Evolutionary conservation across 768 basidiomycete species (phyloP).

Genomic region (Mycena venus): DNA sequence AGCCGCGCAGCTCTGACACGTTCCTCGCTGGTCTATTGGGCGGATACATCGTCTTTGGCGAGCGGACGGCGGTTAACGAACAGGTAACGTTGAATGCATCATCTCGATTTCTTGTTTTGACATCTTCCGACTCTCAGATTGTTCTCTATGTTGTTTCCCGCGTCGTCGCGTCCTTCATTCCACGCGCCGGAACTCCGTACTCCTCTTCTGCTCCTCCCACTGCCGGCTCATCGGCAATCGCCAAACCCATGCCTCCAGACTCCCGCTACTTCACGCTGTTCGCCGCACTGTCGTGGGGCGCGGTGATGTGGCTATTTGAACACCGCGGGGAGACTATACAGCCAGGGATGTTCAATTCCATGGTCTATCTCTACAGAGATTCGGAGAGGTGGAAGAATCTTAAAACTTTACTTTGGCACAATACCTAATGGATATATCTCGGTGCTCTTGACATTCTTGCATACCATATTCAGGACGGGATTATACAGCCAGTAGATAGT

Average conservation of each 20-base stretch:
- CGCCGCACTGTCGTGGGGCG: constrained; percentile 92
- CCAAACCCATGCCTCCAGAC: constrained; percentile 86
- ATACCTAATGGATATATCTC: constrained; percentile 44
- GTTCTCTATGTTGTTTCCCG: constrained; percentile 97
- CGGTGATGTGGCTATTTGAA: constrained; percentile 97
- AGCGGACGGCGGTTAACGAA: constrained; percentile 90
- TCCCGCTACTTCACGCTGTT: constrained; percentile 88
- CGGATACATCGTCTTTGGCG: constrained; percentile 90
- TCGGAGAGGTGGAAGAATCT: constrained; percentile 89
- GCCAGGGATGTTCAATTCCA: constrained; percentile 96
- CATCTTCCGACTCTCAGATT: constrained; percentile 66
- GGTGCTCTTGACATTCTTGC: not conserved
- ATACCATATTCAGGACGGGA: not conserved
- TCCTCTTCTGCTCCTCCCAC: constrained; percentile 58
- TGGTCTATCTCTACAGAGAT: constrained; percentile 96
- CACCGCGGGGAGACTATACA: constrained; percentile 92
- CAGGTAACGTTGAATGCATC: constrained; percentile 68
- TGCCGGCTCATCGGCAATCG: constrained; percentile 48
- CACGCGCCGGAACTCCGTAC: constrained; percentile 75
- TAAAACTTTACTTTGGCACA: constrained; percentile 92
- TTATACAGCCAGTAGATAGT: constrained; percentile 20
- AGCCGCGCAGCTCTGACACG: constrained; percentile 84
- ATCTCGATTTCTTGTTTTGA: constrained; percentile 19
- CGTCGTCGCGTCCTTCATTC: constrained; percentile 91
- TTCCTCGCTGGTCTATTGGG: constrained; percentile 95